Conservation (phyloP, 306 rosid species). For the Echinosophora koreensis region DNA sequence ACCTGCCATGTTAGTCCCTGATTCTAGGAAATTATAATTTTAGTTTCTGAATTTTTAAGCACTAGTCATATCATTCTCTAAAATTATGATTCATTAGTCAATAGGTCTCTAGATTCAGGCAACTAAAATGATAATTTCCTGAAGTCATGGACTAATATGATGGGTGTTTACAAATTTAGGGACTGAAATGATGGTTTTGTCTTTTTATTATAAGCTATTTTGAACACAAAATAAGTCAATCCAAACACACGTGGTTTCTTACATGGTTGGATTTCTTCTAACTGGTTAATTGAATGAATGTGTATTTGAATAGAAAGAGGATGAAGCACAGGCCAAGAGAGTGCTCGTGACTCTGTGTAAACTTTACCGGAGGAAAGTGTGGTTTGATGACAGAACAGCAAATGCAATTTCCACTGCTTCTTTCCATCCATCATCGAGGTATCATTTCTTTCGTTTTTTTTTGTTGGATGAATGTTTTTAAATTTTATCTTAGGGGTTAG, state of each 20-base stretch:
- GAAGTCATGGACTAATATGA: too few relatives aligned
- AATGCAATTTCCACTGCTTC: constrained; percentile 88
- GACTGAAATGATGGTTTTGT: too few relatives aligned
- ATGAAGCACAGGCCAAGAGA: constrained; percentile 77
- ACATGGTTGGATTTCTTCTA: not conserved
- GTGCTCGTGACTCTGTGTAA: constrained; percentile 73
- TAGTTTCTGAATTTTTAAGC: too few relatives aligned
- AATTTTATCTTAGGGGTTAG: not conserved
- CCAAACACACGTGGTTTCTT: not conserved
- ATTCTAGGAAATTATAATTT: too few relatives aligned
- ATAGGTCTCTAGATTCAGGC: too few relatives aligned
- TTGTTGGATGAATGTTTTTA: constrained; percentile 10
- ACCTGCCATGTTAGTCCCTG: too few relatives aligned
- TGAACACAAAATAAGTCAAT: not conserved
- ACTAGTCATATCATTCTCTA: too few relatives aligned
- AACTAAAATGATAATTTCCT: too few relatives aligned
- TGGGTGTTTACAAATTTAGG: too few relatives aligned
- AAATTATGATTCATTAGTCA: too few relatives aligned
- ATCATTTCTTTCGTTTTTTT: not conserved
- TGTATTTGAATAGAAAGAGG: constrained; percentile 65
- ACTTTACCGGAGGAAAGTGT: constrained; percentile 77
- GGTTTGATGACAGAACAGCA: constrained; percentile 93
- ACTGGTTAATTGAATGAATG: constrained; percentile 29
- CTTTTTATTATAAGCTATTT: not conserved
- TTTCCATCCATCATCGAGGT: constrained; percentile 84